Evolutionary conservation across 495 filamentous ascomycete species (phyloP), one percentile per base, ranked within the genome.

Genomic region (Hyaloscypha finlandica): DNA sequence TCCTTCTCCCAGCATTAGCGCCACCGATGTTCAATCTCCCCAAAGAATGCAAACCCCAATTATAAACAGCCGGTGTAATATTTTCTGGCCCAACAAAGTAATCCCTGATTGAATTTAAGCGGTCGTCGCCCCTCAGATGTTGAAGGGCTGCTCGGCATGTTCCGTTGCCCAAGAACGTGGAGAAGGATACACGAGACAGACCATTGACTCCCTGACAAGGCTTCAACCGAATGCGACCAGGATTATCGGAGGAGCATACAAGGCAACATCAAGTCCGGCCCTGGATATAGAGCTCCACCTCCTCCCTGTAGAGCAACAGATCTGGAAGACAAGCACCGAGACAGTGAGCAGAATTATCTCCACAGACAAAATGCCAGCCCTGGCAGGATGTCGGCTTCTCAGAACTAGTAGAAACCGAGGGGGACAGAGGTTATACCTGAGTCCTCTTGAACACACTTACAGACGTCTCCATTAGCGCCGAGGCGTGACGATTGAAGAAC

Each of bases 261-360:
- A 64, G 30, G 61, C 61, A 64, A 64, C 51, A 32, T 64, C 48
- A 53, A 30, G 42, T n/a, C 42, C 61, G 30, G 48, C 61, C 48
- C 31, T 60, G 22, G 30, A 60, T 37, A 60, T 60, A 60, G 22
- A 60, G 57, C 57, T 60, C 22, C 31, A 60, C 57, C 57, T 60
- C 6, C 57, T 60, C 22, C 57, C 57, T 60, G 35, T 60, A 6
- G 57, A 60, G 30, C 57, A 60, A 60, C 57, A 31, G 25, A 60
- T 60, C 30, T 63, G 37, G 60, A 63, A 63, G 25, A 63, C 37
- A 63, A 52, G 60, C 60, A 11, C 25, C 60, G 60, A 63, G 37
- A 63, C 37, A 51, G 60, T 63, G 16, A 63, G 37, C 60, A 51
- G 60, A 63, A 63, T 52, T 33, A 31, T 63, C 60, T 63, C 37